Evolutionary conservation across 129 eudicot species (phyloP).

Genomic region (Lonicera japonica): DNA sequence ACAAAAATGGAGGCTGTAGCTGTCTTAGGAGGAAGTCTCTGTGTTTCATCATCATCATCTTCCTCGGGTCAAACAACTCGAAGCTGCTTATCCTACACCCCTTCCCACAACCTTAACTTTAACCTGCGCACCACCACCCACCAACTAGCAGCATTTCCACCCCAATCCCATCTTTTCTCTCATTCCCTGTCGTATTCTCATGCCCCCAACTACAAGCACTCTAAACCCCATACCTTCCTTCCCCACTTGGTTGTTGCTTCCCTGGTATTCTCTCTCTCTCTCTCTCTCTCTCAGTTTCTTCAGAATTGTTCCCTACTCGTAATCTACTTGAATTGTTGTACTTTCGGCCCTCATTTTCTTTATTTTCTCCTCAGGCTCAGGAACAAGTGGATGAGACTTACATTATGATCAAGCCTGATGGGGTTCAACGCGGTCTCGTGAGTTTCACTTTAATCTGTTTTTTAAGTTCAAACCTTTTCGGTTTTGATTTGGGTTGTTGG

Average conservation of each 20-base stretch:
- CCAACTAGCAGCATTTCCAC: constrained; percentile 56
- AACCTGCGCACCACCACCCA: constrained; percentile 24
- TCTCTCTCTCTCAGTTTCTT: background rate
- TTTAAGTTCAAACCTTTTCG: background rate
- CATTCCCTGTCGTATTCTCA: constrained; percentile 26
- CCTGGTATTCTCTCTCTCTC: constrained; percentile 16
- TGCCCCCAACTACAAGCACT: constrained; percentile 14
- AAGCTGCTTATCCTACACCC: constrained; percentile 39
- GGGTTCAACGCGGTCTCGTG: constrained; percentile 96
- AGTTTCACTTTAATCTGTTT: constrained; percentile 14
- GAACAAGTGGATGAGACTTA: constrained; percentile 77
- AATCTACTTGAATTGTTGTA: constrained; percentile 1
- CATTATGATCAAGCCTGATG: constrained; percentile 98
- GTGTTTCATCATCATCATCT: constrained; percentile 18
- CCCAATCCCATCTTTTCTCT: constrained; percentile 49
- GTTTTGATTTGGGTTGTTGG: background rate
- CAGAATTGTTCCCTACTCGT: background rate
- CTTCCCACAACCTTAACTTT: constrained; percentile 20
- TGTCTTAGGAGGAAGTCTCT: constrained; percentile 7
- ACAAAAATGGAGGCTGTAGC: constrained; percentile 29
- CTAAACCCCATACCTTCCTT: constrained; percentile 55
- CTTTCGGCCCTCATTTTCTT: background rate
- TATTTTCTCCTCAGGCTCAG: constrained; percentile 26
- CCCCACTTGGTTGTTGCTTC: constrained; percentile 78
- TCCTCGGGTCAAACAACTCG: constrained; percentile 16